Evolutionary conservation across 768 basidiomycete species (phyloP).

Genomic region (Psilocybe subaeruginosa): DNA sequence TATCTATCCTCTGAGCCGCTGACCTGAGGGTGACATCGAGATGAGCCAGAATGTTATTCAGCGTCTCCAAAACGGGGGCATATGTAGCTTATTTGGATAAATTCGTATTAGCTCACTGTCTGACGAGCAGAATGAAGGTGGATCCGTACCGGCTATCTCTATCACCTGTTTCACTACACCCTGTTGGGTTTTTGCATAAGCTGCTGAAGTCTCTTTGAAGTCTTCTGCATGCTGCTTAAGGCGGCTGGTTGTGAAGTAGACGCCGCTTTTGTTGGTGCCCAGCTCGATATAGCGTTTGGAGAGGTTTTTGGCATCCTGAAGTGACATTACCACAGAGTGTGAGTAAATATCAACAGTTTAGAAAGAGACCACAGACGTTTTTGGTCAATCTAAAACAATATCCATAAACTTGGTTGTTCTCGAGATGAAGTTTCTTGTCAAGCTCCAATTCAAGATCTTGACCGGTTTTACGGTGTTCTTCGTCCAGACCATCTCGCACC

Average conservation of each 20-base stretch:
- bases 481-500: conserved; percentile 80
- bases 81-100: conserved; percentile 73
- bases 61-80: conserved; percentile 80
- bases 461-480: conserved; percentile 74
- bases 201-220: conserved; percentile 64
- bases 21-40: conserved; percentile 92
- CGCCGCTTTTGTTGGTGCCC: conserved; percentile 82
- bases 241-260: conserved; percentile 82
- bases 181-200: conserved; percentile 78
- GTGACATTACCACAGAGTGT: not conserved
- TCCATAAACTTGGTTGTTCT: conserved; percentile 87
- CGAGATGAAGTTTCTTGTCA: conserved; percentile 95
- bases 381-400: conserved; percentile 95
- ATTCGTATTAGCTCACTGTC: not conserved
- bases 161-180: conserved; percentile 92
- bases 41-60: conserved; percentile 86
- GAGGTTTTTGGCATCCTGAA: conserved; percentile 82
- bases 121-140: not conserved
- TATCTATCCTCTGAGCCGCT: not conserved
- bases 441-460: conserved; percentile 78
- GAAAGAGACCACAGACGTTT: conserved; percentile 56
- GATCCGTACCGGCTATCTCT: conserved; percentile 77
- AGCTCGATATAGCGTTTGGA: conserved; percentile 80
- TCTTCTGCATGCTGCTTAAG: conserved; percentile 76
- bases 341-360: not conserved